Percentiles rank a stretch among this genome's conserved stretches.
Evolutionary conservation across 208 protist genomes (phyloP).

Genomic region (Acanthamoeba castellanii): DNA sequence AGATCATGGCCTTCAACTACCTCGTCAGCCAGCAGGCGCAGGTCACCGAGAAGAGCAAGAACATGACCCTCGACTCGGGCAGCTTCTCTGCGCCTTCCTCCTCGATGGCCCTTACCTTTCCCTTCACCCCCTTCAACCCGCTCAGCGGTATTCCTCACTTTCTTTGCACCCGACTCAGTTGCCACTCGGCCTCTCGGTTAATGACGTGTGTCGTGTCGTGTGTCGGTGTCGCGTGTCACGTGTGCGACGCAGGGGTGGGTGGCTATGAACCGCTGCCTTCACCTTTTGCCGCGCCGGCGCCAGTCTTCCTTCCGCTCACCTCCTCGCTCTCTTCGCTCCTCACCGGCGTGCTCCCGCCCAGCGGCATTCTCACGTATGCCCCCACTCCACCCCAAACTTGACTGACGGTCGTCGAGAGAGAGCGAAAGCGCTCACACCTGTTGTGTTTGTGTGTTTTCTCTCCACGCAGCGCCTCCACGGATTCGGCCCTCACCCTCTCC

Average conservation of each 20-base stretch:
- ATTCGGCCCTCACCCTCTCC: slow-evolving; percentile 20
- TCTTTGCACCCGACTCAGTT: not conserved
- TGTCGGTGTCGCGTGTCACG: no score
- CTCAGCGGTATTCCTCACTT: not conserved
- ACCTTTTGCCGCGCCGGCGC: not conserved
- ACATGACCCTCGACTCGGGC: not conserved
- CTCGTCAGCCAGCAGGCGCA: slow-evolving; percentile 76
- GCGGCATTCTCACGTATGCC: not conserved
- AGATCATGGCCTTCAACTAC: slow-evolving; percentile 78
- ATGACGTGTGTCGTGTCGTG: not conserved
- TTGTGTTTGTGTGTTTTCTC: not conserved
- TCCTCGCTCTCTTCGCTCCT: not conserved
- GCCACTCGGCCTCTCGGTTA: not conserved
- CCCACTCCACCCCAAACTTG: not conserved
- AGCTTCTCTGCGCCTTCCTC: not conserved
- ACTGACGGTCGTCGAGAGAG: not conserved
- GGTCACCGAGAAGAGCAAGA: slow-evolving; percentile 48
- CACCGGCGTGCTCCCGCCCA: not conserved
- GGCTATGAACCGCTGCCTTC: slow-evolving; percentile 21
- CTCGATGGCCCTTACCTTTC: not conserved
- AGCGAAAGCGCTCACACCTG: not conserved
- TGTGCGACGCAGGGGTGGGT: not conserved
- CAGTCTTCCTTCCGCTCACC: not conserved
- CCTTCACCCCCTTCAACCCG: not conserved
- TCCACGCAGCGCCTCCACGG: not conserved